Evolutionary conservation across 768 basidiomycete genomes (phyloP).

Genomic region (Baorangia bicolor): DNA sequence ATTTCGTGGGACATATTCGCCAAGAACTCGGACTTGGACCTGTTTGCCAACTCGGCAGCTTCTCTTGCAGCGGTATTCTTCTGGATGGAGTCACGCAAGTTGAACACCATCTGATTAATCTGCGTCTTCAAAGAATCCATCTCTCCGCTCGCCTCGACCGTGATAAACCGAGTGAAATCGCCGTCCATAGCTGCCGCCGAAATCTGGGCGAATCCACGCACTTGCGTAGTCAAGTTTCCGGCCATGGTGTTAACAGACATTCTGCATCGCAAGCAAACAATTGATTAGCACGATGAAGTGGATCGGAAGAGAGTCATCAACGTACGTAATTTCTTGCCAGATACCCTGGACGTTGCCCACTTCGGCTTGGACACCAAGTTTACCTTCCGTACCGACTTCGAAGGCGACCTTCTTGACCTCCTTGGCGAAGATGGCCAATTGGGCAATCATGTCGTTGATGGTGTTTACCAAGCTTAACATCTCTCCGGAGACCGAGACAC

Average conservation of each 20-base stretch:
- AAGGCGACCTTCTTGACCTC: conserved; percentile 94
- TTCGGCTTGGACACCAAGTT: conserved; percentile 95
- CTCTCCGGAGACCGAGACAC: conserved; percentile 92
- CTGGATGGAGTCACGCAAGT: conserved; percentile 93
- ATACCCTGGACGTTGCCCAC: conserved; percentile 96
- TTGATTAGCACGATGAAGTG: not conserved
- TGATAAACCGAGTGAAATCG: conserved; percentile 98
- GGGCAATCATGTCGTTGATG: conserved; percentile 87
- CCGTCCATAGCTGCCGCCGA: conserved; percentile 98
- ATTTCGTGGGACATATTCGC: conserved; percentile 99
- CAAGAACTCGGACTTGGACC: conserved; percentile 96
- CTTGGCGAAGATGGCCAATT: conserved; percentile 65
- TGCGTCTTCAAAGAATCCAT: conserved; percentile 99
- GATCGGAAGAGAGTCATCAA: conserved; percentile 10
- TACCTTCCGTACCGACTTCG: conserved; percentile 98
- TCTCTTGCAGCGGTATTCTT: conserved; percentile 98
- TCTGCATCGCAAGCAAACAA: conserved; percentile 37
- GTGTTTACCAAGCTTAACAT: conserved; percentile 96
- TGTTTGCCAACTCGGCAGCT: conserved; percentile 96
- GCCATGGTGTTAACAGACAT: conserved; percentile 99
- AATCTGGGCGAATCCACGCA: conserved; percentile 98
- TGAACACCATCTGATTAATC: conserved; percentile 99
- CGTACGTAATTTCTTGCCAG: conserved; percentile 98
- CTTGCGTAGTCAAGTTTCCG: conserved; percentile 94
- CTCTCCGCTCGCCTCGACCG: conserved; percentile 96